phyloP scores from a whole-genome alignment of 257 asterid genomes.

The Ilex asprella region DNA sequence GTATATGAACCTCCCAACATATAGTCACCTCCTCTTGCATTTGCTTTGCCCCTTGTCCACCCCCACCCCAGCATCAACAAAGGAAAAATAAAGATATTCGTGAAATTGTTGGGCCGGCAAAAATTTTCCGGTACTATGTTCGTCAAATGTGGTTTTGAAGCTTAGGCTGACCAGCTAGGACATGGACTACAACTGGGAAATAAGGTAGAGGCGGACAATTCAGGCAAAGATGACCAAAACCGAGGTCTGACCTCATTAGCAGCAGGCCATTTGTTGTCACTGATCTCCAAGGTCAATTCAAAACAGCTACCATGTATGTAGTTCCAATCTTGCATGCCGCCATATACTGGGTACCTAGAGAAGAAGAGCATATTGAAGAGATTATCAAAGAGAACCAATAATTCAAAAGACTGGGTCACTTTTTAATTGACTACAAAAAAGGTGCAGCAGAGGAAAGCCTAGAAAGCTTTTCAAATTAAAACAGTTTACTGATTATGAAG shows the following conservation, averaged over 20 bases:
- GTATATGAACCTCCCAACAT: too few species aligned
- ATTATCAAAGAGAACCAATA: neutral
- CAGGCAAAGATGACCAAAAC: constrained; percentile 10
- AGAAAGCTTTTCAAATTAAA: neutral
- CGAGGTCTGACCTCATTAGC: constrained; percentile 65
- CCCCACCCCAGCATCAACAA: too few species aligned
- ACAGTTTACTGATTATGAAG: constrained; percentile 5
- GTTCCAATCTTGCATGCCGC: constrained; percentile 99
- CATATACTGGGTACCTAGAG: constrained; percentile 93
- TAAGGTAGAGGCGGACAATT: neutral
- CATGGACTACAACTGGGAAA: neutral
- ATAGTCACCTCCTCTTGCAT: too few species aligned
- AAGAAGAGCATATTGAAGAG: constrained; percentile 11
- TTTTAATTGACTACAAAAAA: neutral
- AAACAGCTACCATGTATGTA: constrained; percentile 71
- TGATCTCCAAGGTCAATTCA: constrained; percentile 88
- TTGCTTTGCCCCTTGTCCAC: too few species aligned
- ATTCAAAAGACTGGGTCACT: neutral
- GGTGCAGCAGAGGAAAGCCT: constrained; percentile 9
- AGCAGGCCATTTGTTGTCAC: constrained; percentile 92
- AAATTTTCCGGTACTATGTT: too few species aligned
- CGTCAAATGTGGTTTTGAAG: too few species aligned
- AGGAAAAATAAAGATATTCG: too few species aligned
- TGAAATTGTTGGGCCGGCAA: too few species aligned
- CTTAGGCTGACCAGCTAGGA: neutral